Conservation (phyloP, 164 flowering plant genomes). For the Amborella trichopoda region DNA sequence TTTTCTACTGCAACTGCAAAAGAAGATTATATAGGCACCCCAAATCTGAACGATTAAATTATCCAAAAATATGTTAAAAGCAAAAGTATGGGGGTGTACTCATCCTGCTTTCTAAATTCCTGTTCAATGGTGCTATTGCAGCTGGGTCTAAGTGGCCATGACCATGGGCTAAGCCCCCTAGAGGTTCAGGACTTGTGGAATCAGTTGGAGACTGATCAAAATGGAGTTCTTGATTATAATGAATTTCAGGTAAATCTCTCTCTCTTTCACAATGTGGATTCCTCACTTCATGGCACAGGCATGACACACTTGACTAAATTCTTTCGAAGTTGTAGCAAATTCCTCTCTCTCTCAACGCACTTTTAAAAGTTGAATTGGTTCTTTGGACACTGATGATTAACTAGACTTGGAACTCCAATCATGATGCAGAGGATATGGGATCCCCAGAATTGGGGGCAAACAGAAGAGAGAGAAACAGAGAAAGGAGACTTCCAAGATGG, state of each 20-base stretch:
- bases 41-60: no score
- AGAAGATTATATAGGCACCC: no score
- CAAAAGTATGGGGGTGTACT: no score
- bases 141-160: slow-evolving; percentile 66
- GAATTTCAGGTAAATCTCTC: slow-evolving; percentile 66
- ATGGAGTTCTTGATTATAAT: slow-evolving; percentile 57
- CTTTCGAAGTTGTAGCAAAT: no score
- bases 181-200: slow-evolving; percentile 75
- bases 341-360: no score
- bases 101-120: no score
- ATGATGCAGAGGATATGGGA: slow-evolving; percentile 77
- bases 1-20: no score
- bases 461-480: slow-evolving; percentile 21
- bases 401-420: no score
- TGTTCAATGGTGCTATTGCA: slow-evolving; percentile 17
- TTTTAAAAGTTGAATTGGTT: no score
- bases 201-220: slow-evolving; percentile 73
- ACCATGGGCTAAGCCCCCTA: slow-evolving; percentile 51
- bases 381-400: no score
- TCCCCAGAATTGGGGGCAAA: slow-evolving; percentile 30
- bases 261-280: background rate
- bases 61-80: no score
- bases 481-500: slow-evolving; percentile 11
- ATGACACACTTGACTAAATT: no score
- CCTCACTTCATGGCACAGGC: background rate